Conservation (phyloP, 2,329 filamentous ascomycete species). For the Colletotrichum tabaci region DNA sequence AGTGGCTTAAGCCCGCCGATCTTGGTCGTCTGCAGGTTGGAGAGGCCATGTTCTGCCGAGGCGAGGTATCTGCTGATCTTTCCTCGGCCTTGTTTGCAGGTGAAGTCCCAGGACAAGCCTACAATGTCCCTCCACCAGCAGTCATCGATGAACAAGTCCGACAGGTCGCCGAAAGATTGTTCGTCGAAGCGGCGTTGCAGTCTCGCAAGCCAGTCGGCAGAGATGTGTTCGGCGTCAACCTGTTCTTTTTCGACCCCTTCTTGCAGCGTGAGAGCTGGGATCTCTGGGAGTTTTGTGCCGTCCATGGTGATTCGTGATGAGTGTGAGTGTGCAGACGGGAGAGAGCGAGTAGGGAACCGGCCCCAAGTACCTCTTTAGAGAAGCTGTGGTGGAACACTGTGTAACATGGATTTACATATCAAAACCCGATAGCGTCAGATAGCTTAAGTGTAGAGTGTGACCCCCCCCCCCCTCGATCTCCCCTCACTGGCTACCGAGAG, state of each 20-base stretch:
- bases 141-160: conserved; percentile 46
- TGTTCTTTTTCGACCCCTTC: conserved; percentile 19
- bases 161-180: conserved; percentile 22
- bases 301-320: conserved; percentile 21
- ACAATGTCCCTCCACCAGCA: conserved; percentile 50
- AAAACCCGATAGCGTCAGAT: conserved; percentile 22
- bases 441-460: conserved; percentile 13
- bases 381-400: not conserved
- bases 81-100: conserved; percentile 45
- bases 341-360: too few species aligned
- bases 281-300: conserved; percentile 11
- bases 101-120: conserved; percentile 49
- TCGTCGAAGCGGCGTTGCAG: conserved; percentile 23
- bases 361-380: not conserved
- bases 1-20: conserved; percentile 39
- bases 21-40: conserved; percentile 23
- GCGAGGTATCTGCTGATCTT: conserved; percentile 39
- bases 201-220: conserved; percentile 18
- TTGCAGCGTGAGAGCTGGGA: conserved; percentile 13
- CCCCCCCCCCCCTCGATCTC: not conserved
- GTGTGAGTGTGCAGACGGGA: not conserved
- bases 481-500: not conserved
- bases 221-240: conserved; percentile 13
- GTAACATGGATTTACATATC: conserved; percentile 6
- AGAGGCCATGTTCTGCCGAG: conserved; percentile 24